These are phyloP conservation scores for Penicillium sp. DNA, from an alignment of 2,329 filamentous ascomycete species.

Conservation along the genomic window DNA sequence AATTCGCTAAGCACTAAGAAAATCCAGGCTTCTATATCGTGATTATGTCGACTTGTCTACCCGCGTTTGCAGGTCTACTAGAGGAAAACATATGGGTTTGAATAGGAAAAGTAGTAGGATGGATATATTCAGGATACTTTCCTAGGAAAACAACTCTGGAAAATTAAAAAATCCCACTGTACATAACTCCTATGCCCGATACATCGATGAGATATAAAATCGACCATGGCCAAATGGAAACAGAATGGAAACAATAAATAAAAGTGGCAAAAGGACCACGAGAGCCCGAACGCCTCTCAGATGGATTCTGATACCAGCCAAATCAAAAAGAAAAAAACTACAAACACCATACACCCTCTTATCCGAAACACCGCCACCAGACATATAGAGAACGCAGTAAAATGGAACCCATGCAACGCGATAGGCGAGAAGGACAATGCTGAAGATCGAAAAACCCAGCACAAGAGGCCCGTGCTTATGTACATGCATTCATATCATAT, in stretches of 20 bases:
- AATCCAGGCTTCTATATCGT: neutral
- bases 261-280: constrained; percentile 10
- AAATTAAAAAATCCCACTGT: neutral
- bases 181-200: constrained; percentile 4
- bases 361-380: constrained; percentile 27
- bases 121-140: neutral
- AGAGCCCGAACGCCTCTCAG: constrained; percentile 22
- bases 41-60: neutral
- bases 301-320: constrained; percentile 31
- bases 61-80: neutral
- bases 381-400: constrained; percentile 20
- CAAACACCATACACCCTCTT: constrained; percentile 35
- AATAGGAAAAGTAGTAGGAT: neutral
- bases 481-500: constrained; percentile 40
- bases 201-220: neutral
- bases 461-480: constrained; percentile 34
- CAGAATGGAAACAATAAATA: neutral
- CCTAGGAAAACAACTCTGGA: neutral
- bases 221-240: neutral
- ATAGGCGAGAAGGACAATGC: constrained; percentile 24
- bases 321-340: constrained; percentile 8
- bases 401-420: constrained; percentile 25
- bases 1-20: no score
- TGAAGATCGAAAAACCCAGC: constrained; percentile 26
- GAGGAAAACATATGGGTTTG: neutral